phyloP scores from a whole-genome alignment of 108 stramenopile genomes.

The Nitzschia sp. region DNA sequence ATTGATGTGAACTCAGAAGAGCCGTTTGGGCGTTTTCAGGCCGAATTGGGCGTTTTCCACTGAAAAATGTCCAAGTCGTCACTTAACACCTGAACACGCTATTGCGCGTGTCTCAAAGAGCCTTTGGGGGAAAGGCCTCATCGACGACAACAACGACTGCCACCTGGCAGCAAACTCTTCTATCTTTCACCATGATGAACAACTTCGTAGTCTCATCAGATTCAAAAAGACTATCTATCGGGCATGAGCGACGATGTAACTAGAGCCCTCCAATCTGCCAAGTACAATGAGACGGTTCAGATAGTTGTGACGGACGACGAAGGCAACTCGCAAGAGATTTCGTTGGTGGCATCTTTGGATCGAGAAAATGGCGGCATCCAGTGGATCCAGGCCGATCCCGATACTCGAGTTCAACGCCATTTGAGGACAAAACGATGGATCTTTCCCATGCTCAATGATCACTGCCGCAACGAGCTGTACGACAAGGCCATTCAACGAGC shows the following conservation, averaged over 20 bases:
- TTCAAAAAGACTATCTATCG: too few species aligned
- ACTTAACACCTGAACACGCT: too few species aligned
- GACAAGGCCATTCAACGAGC: slow-evolving; percentile 62
- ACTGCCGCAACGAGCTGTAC: slow-evolving; percentile 62
- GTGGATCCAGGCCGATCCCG: slow-evolving; percentile 43
- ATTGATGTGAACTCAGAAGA: too few species aligned
- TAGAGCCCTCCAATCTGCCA: slow-evolving; percentile 52
- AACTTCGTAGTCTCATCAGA: too few species aligned
- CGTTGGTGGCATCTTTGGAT: slow-evolving; percentile 68
- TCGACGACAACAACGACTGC: too few species aligned
- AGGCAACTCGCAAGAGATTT: slow-evolving; percentile 19
- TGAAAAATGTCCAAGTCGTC: too few species aligned
- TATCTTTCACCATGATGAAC: too few species aligned
- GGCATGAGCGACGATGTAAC: slow-evolving; percentile 27
- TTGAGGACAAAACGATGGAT: slow-evolving; percentile 81
- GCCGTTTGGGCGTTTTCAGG: too few species aligned
- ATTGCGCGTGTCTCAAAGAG: too few species aligned
- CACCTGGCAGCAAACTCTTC: too few species aligned
- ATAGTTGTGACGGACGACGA: slow-evolving; percentile 32
- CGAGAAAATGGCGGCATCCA: slow-evolving; percentile 66
- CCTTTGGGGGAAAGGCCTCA: too few species aligned
- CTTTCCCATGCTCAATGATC: slow-evolving; percentile 88
- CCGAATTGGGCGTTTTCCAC: too few species aligned
- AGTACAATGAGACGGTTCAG: slow-evolving; percentile 69
- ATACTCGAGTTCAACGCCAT: slow-evolving; percentile 38